Conservation (phyloP, 1,139 yeast species). For the Geotrichum australiense region DNA sequence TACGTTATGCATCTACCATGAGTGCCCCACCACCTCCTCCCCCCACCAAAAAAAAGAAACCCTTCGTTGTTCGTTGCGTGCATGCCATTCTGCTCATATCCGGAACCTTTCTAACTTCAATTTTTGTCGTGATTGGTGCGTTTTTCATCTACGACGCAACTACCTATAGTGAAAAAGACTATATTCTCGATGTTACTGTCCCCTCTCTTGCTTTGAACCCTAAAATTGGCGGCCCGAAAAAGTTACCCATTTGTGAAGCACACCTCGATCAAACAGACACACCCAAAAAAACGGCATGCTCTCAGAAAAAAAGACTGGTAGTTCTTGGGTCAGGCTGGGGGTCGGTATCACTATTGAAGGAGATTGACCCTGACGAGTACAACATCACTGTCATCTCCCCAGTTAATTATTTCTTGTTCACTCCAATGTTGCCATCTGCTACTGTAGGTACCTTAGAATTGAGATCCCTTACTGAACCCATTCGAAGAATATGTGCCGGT, state of each 20-base stretch:
- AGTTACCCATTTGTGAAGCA: slow-evolving; percentile 49
- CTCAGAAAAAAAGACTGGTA: slow-evolving; percentile 47
- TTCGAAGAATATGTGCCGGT: slow-evolving; percentile 42
- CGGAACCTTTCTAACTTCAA: slow-evolving; percentile 9
- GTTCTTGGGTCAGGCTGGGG: slow-evolving; percentile 62
- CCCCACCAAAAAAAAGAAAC: slow-evolving; percentile 3
- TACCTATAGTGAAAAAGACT: slow-evolving; percentile 37
- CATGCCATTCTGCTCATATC: slow-evolving; percentile 6
- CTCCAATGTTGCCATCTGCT: slow-evolving; percentile 54
- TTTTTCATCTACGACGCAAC: slow-evolving; percentile 57
- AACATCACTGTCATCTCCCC: slow-evolving; percentile 58
- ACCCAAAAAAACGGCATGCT: slow-evolving; percentile 36
- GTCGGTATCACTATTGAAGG: slow-evolving; percentile 34
- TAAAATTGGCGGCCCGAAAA: slow-evolving; percentile 58
- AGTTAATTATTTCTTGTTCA: slow-evolving; percentile 51
- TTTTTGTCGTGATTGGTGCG: slow-evolving; percentile 28
- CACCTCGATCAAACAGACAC: slow-evolving; percentile 50
- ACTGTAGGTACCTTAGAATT: slow-evolving; percentile 50
- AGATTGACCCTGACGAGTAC: slow-evolving; percentile 43
- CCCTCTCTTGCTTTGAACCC: slow-evolving; percentile 48
- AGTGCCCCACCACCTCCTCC: too few species aligned
- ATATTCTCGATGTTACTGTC: slow-evolving; percentile 38
- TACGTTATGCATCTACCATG: too few species aligned
- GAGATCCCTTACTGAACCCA: slow-evolving; percentile 53
- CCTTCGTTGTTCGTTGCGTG: slow-evolving; percentile 5